Conservation (phyloP, 2,329 filamentous ascomycete species). For the Coniochaeta sp. region DNA sequence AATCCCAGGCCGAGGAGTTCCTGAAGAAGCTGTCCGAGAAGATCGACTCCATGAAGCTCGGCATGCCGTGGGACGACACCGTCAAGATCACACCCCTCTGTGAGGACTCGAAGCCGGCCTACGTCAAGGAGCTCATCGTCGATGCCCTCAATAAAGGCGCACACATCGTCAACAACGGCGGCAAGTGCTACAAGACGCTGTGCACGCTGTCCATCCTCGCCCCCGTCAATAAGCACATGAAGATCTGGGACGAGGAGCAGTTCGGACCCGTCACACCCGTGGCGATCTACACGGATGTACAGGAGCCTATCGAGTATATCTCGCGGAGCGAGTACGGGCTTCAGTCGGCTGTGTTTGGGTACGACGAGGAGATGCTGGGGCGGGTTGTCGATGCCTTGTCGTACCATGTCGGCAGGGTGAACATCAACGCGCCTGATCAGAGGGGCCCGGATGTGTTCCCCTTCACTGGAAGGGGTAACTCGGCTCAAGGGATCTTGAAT, state of each 20-base stretch:
- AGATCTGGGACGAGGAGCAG: slow-evolving; percentile 2
- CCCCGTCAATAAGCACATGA: slow-evolving; percentile 3
- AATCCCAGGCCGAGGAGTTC: not conserved
- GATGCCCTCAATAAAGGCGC: slow-evolving; percentile 2
- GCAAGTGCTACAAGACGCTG: slow-evolving; percentile 1
- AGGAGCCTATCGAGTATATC: slow-evolving; percentile 1
- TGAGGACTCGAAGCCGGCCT: not conserved
- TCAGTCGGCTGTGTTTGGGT: not conserved
- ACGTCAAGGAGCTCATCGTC: slow-evolving; percentile 3
- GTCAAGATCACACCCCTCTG: slow-evolving; percentile 2
- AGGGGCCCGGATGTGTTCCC: slow-evolving; percentile 1
- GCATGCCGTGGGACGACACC: slow-evolving; percentile 1
- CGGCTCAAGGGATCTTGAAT: not conserved
- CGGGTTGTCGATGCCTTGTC: not conserved
- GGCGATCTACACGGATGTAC: slow-evolving; percentile 1
- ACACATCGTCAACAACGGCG: slow-evolving; percentile 3
- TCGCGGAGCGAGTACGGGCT: not conserved
- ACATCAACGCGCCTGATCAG: slow-evolving; percentile 1
- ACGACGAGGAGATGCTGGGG: not conserved
- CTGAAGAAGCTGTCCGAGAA: not conserved
- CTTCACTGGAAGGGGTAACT: not conserved
- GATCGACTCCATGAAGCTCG: not conserved
- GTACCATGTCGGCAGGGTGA: not conserved
- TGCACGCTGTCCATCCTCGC: slow-evolving; percentile 3
- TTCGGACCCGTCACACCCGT: slow-evolving; percentile 3